phyloP scores from a whole-genome alignment of 805 yeast genomes.

The Candida qinlingensis region DNA sequence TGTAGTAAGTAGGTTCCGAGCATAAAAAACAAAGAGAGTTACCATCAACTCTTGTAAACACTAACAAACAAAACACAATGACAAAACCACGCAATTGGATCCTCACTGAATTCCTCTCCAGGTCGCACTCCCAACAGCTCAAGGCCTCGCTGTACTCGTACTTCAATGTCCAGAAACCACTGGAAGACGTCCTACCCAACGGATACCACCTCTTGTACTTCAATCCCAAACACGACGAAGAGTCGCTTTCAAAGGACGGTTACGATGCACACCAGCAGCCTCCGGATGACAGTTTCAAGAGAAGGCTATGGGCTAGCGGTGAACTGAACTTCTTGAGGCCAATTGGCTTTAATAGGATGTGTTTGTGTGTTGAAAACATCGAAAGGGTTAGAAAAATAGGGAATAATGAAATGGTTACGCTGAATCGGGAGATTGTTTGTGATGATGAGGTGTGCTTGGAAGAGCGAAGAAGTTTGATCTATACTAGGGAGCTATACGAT shows the following conservation, averaged over 20 bases:
- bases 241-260: conserved; percentile 60
- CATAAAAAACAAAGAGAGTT: not conserved
- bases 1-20: not conserved
- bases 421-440: conserved; percentile 42
- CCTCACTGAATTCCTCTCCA: conserved; percentile 15
- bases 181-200: conserved; percentile 25
- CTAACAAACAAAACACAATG: not conserved
- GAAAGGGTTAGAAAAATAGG: conserved; percentile 32
- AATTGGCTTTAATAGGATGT: conserved; percentile 31
- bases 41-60: not conserved
- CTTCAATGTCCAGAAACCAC: conserved; percentile 20
- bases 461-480: conserved; percentile 59
- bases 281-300: conserved; percentile 29
- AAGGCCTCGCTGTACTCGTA: conserved; percentile 22
- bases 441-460: conserved; percentile 26
- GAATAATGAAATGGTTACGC: conserved; percentile 44
- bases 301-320: conserved; percentile 84
- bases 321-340: conserved; percentile 38
- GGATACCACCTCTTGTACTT: conserved; percentile 69
- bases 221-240: conserved; percentile 50
- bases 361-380: conserved; percentile 51
- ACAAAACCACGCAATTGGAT: conserved; percentile 17
- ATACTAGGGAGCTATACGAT: conserved; percentile 39
- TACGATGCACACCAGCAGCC: conserved; percentile 63
- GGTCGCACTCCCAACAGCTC: conserved; percentile 18